A percentile compares a stretch with the other conserved stretches of the same genome.
Evolutionary conservation across 169 alveolate species (phyloP).

Genomic region (Ichthyophthirius multifiliis): DNA sequence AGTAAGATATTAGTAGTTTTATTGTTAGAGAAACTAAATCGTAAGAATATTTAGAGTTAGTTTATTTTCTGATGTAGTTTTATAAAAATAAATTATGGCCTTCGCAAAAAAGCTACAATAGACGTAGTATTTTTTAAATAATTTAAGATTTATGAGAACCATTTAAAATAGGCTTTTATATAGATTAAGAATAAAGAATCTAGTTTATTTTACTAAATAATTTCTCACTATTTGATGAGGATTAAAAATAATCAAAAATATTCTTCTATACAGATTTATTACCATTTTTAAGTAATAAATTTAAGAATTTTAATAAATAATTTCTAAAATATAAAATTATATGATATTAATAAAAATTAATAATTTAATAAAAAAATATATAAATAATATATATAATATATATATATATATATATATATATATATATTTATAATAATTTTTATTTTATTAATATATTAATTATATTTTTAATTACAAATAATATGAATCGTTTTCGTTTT

Average conservation of each 20-base stretch:
- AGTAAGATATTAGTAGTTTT: constrained; percentile 4
- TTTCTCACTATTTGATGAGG: constrained; percentile 12
- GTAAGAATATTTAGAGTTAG: constrained; percentile 15
- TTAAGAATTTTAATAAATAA: constrained; percentile 7
- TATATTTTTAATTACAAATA: no score
- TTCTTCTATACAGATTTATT: constrained; percentile 25
- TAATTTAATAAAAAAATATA: no score
- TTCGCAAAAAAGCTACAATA: constrained; percentile 27
- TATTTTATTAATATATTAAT: no score
- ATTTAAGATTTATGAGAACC: background rate
- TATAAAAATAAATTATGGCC: constrained; percentile 33
- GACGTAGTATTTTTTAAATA: background rate
- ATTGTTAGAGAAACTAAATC: constrained; percentile 21
- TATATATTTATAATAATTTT: no score
- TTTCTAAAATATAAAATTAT: no score
- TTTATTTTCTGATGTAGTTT: constrained; percentile 31
- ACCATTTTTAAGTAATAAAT: constrained; percentile 24
- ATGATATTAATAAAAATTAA: no score
- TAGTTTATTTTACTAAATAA: background rate
- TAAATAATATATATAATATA: no score
- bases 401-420: no score
- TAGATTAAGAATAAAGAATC: background rate
- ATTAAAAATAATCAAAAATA: constrained; percentile 22
- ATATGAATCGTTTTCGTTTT: constrained; percentile 26
- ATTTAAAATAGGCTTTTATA: background rate